Conservation (phyloP, 2,329 filamentous ascomycete species). For the Taxawa tesnikishii region DNA sequence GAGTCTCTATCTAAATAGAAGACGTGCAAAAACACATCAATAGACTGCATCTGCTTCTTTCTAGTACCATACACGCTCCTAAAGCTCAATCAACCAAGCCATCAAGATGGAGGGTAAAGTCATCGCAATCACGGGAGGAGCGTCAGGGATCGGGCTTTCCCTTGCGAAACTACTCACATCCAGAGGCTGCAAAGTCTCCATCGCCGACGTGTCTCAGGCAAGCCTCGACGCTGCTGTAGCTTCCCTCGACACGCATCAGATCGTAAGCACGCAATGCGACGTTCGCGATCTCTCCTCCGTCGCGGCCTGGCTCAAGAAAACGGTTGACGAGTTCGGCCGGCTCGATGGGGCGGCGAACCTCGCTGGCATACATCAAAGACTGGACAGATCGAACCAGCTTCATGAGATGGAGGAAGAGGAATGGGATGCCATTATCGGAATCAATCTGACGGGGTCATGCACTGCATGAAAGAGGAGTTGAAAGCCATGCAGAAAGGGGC, state of each 20-base stretch:
- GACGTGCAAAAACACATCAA: no score
- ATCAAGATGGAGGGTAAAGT: background rate
- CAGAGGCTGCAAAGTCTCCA: slow-evolving; percentile 1
- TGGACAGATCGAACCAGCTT: slow-evolving; percentile 9
- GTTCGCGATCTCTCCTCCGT: background rate
- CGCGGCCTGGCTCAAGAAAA: slow-evolving; percentile 18
- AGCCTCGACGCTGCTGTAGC: background rate
- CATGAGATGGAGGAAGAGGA: slow-evolving; percentile 15
- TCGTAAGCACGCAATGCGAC: background rate
- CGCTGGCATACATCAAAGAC: slow-evolving; percentile 21
- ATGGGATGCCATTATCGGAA: slow-evolving; percentile 22
- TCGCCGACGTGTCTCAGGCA: background rate
- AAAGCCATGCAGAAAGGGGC: slow-evolving; percentile 33
- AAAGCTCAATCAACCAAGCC: no score
- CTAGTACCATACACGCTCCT: no score
- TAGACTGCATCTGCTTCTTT: no score
- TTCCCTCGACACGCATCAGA: background rate
- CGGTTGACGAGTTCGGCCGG: slow-evolving; percentile 20
- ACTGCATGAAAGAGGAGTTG: slow-evolving; percentile 39
- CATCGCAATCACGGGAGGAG: background rate
- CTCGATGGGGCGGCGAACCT: slow-evolving; percentile 33
- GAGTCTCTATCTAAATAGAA: no score
- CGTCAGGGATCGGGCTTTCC: slow-evolving; percentile 9
- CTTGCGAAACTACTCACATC: slow-evolving; percentile 4
- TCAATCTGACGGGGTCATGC: slow-evolving; percentile 32